phyloP scores from a whole-genome alignment of 1,284 basidiomycete species.

The Laetiporus sulphureus region DNA sequence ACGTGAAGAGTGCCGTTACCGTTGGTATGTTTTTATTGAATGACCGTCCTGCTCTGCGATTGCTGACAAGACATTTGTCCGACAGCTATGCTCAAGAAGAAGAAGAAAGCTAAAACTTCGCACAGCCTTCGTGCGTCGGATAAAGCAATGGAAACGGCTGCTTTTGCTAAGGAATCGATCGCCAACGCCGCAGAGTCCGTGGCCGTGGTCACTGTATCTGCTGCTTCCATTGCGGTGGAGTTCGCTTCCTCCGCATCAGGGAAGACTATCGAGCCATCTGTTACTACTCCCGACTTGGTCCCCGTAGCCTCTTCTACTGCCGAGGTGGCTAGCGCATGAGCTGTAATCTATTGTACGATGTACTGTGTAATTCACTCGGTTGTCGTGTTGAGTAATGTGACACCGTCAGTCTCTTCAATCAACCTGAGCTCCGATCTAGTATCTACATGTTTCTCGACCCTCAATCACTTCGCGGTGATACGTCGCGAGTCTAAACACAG shows the following conservation, averaged over 20 bases:
- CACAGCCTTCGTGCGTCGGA: constrained; percentile 23
- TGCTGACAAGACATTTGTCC: constrained; percentile 9
- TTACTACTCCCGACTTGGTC: constrained; percentile 10
- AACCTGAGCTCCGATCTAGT: no score
- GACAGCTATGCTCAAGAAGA: constrained; percentile 74
- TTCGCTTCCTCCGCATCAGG: constrained; percentile 9
- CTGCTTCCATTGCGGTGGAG: constrained; percentile 11
- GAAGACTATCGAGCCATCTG: constrained; percentile 15
- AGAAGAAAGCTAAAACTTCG: constrained; percentile 70
- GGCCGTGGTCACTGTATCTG: constrained; percentile 13
- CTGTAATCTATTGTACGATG: not conserved
- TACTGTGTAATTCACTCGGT: no score
- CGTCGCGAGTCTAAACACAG: no score
- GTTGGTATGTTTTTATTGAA: constrained; percentile 45
- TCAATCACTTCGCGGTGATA: no score
- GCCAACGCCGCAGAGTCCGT: constrained; percentile 14
- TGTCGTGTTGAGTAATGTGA: no score
- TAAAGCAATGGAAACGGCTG: constrained; percentile 11
- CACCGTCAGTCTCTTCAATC: no score
- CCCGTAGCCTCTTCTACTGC: constrained; percentile 10
- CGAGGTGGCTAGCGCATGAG: constrained; percentile 11
- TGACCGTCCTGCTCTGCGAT: constrained; percentile 1
- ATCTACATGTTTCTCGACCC: no score
- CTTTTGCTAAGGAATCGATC: no score
- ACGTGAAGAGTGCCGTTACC: constrained; percentile 86